Conservation (phyloP, 495 filamentous ascomycete genomes). For the Tuber calosporum region DNA sequence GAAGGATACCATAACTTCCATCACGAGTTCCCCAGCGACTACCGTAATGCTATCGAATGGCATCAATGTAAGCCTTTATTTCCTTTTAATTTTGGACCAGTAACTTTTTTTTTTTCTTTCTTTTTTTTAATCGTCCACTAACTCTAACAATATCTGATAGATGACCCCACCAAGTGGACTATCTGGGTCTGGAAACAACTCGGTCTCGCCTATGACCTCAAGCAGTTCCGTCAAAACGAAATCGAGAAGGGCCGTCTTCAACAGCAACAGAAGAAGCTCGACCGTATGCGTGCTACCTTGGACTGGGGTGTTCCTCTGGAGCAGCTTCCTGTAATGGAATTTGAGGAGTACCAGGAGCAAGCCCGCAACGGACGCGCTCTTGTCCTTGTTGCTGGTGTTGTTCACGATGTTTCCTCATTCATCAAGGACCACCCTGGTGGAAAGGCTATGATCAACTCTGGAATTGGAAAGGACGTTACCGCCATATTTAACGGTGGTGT, state of each 20-base stretch:
- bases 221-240: conserved; percentile 95
- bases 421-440: conserved; percentile 97
- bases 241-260: conserved; percentile 98
- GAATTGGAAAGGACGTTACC: conserved; percentile 94
- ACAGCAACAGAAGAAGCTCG: conserved; percentile 97
- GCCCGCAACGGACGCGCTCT: conserved; percentile 70
- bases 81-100: too few species aligned
- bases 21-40: conserved; percentile 98
- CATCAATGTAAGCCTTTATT: conserved; percentile 61
- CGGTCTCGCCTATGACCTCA: conserved; percentile 88
- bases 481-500: conserved; percentile 99
- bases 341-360: conserved; percentile 89
- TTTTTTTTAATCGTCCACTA: conserved; percentile 1
- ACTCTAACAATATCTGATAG: conserved; percentile 12
- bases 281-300: conserved; percentile 83
- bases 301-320: conserved; percentile 96
- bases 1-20: conserved; percentile 99
- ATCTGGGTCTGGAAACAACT: conserved; percentile 94
- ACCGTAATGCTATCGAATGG: conserved; percentile 97
- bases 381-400: conserved; percentile 82
- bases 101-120: not conserved
- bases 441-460: conserved; percentile 86
- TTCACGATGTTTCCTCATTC: conserved; percentile 91
- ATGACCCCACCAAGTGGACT: conserved; percentile 97
- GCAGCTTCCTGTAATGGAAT: conserved; percentile 89